phyloP scores from a whole-genome alignment of 495 filamentous ascomycete species.

The Tuber brumale region DNA sequence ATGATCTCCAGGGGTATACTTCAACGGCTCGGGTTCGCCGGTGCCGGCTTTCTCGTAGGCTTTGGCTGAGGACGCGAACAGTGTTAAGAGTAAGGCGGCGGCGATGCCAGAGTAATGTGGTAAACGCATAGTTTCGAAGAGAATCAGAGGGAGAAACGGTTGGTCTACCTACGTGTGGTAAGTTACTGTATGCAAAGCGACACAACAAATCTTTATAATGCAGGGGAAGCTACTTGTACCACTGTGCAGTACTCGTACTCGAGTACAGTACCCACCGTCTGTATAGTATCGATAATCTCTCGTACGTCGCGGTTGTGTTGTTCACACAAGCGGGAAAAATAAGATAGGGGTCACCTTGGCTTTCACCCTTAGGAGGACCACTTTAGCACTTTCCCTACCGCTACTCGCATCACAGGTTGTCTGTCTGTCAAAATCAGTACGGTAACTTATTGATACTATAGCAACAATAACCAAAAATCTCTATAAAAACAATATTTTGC shows the following conservation, averaged over 20 bases:
- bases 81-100: neutral
- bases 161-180: neutral
- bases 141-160: neutral
- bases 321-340: neutral
- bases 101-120: neutral
- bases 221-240: neutral
- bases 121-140: neutral
- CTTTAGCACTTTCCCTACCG: neutral
- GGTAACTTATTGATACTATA: neutral
- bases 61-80: neutral
- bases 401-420: no score
- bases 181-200: neutral
- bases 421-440: neutral
- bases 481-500: neutral
- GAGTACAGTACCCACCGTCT: neutral
- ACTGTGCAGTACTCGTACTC: no score
- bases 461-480: neutral
- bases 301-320: neutral
- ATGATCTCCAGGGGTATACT: slow-evolving; percentile 22
- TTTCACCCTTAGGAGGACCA: neutral
- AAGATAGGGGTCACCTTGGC: neutral
- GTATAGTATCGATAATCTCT: neutral
- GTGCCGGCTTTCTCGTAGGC: slow-evolving; percentile 6
- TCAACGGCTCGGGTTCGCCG: slow-evolving; percentile 7
- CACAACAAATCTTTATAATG: neutral